Evolutionary conservation across 306 rosid genomes (phyloP), one percentile per base, ranked within the genome.

Genomic region (Biancaea sappan): DNA sequence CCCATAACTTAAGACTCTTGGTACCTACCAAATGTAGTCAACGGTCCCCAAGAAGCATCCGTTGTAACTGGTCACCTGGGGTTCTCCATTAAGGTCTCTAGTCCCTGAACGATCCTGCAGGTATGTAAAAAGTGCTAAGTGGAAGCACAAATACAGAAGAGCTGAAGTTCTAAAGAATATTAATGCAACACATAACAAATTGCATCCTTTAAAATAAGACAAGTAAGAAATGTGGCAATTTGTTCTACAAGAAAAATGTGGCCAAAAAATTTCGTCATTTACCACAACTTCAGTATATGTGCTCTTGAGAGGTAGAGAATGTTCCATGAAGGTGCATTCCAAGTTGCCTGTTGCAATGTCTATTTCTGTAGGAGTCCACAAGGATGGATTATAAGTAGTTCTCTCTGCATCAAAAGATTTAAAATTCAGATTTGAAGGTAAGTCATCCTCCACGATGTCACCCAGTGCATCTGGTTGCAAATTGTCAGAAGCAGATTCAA

Each of bases 1-100:
- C 65, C 37, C 54, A 74, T 73, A 67, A 46, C 48, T 37, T 1
- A 41, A 71, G 71, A 74, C 37, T 43, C 44, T 71, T 84, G 46
- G 52, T 44, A 74, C 81, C 56, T 84, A 92, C 99, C 99, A 94
- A 76, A 94, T 94, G 79, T 94, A 94, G 83, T 92, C 98, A 57
- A 94, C 97, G 5, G 97, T 92, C 60, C 96, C 97, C 48, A 81
- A 53, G 81, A 94, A 94, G 81, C 91, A 65, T 53, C 81, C 82
- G 66, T 94, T 66, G 77, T 87, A 92, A 84, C 97, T 94, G 71
- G 99, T 94, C 72, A 82, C 92, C 62, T 83, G 74, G 59, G 99
- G 99, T 82, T 94, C 99, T 51, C 97, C 96, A 76, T 84, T 72
- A 52, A 85, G 74, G 74, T 87, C 98, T 79, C 99, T 88, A 63